Evolutionary conservation across 352 stramenopile genomes (phyloP).

Genomic region (Blastocystis sp.): DNA sequence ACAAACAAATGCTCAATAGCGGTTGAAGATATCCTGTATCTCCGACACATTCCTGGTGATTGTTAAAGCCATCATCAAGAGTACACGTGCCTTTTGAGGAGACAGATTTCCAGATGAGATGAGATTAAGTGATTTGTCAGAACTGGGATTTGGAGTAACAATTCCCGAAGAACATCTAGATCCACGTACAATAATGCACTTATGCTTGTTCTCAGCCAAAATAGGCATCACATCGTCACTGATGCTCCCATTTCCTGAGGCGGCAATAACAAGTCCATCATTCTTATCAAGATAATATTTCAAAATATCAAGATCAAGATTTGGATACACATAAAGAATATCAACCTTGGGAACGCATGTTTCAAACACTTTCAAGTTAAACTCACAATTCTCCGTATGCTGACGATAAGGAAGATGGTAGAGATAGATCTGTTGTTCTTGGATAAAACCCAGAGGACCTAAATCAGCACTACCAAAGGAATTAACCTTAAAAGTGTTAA

Average conservation of each 20-base stretch:
- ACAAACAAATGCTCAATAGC: conserved; percentile 52
- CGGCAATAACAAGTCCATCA: conserved; percentile 33
- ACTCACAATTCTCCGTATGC: conserved; percentile 29
- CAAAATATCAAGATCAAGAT: conserved; percentile 41
- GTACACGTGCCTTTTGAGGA: conserved; percentile 39
- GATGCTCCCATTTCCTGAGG: conserved; percentile 43
- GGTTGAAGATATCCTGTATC: conserved; percentile 54
- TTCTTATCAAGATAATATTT: conserved; percentile 55
- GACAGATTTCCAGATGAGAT: conserved; percentile 48
- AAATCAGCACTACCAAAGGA: conserved; percentile 57
- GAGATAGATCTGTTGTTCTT: conserved; percentile 53
- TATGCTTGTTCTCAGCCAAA: neutral
- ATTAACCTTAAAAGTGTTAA: conserved; percentile 64
- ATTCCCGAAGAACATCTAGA: conserved; percentile 40
- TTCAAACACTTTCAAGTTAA: conserved; percentile 61
- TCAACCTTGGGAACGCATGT: conserved; percentile 47
- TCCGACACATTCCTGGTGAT: neutral
- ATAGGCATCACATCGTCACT: conserved; percentile 49
- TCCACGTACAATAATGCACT: conserved; percentile 46
- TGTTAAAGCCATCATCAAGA: conserved; percentile 60
- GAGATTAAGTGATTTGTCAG: conserved; percentile 1
- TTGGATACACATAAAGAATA: conserved; percentile 57
- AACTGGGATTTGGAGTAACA: conserved; percentile 14
- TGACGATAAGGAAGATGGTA: conserved; percentile 51
- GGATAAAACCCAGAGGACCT: conserved; percentile 49